phyloP scores from a whole-genome alignment of 371 early-diverging fungal species.

The Conidiobolus incongruus region DNA sequence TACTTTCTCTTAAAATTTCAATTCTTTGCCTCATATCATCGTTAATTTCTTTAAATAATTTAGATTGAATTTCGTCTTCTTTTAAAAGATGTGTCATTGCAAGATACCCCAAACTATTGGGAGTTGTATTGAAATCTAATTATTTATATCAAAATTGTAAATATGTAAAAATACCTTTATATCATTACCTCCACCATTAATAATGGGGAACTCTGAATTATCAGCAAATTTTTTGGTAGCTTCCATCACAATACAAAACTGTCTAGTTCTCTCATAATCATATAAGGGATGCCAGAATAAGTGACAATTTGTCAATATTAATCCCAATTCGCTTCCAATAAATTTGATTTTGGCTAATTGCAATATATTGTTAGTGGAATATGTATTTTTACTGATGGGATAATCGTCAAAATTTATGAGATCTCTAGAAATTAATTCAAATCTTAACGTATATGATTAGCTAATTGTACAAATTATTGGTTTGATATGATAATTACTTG shows the following conservation, averaged over 20 bases:
- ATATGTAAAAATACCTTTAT: too few relatives aligned
- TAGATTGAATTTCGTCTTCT: too few relatives aligned
- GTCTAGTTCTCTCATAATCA: background rate
- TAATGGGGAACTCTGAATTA: background rate
- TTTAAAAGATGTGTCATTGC: too few relatives aligned
- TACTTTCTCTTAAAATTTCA: too few relatives aligned
- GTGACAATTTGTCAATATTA: background rate
- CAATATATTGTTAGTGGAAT: background rate
- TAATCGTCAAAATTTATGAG: background rate
- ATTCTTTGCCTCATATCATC: too few relatives aligned
- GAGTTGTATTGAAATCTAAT: too few relatives aligned
- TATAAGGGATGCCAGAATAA: background rate
- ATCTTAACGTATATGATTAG: background rate
- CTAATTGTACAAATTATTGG: background rate
- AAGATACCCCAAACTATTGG: too few relatives aligned
- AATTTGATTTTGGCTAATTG: background rate
- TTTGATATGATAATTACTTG: too few relatives aligned
- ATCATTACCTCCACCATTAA: constrained; percentile 1
- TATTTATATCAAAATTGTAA: too few relatives aligned
- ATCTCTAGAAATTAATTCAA: background rate
- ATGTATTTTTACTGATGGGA: background rate
- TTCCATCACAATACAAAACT: background rate
- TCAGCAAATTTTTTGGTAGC: background rate
- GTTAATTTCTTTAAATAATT: too few relatives aligned
- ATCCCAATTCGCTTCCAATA: background rate